Evolutionary conservation across 2,329 filamentous ascomycete species (phyloP), one percentile per base, ranked within the genome.

Genomic region (Colletotrichum sp.): DNA sequence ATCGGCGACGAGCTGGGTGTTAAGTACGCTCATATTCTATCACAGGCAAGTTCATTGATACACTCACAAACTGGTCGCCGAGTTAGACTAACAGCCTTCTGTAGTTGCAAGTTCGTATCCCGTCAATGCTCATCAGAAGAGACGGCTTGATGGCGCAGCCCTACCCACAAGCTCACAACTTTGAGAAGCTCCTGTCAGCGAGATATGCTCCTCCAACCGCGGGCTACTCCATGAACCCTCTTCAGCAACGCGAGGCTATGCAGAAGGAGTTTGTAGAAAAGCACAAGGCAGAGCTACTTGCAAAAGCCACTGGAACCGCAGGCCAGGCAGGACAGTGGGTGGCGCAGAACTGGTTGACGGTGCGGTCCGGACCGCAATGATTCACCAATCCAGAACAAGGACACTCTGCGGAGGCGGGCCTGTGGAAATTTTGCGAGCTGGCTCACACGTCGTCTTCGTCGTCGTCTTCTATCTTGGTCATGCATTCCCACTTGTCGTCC

Each of bases 111-210:
- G 82, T 92, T 68, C 90, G 91, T 28, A 86, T 92, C 21, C 91
- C 92, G 3, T 92, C 90, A 1, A 92, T 93, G 91, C 86, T 92
- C 76, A 92, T 93, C 80, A 87, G 86, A 32, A 84, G 88, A 43
- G 90, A 92, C 79, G 86, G 86, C 6, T 81, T 90, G 12, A 85
- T 90, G 84, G 85, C 86, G 3, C 84, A 83, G 64, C 86, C 87
- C 4, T 87, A 86, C 70, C 84, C 85, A 7, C 81, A 83, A 66
- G 83, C 84, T 8, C 82, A 86, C 67, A 85, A 88, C 79, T 87
- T 88, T 74, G 84, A 87, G 78, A 87, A 86, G 81, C 79, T 88
- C 34, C 80, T 88, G n/a, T 86, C 87, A 5, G 83, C 85, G 21
- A 84, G 83, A 66, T 75, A 79, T 16, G 81, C 83, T 5, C 79